Conservation (phyloP, 108 stramenopile species). For the Chaetoceros tenuissimus region DNA sequence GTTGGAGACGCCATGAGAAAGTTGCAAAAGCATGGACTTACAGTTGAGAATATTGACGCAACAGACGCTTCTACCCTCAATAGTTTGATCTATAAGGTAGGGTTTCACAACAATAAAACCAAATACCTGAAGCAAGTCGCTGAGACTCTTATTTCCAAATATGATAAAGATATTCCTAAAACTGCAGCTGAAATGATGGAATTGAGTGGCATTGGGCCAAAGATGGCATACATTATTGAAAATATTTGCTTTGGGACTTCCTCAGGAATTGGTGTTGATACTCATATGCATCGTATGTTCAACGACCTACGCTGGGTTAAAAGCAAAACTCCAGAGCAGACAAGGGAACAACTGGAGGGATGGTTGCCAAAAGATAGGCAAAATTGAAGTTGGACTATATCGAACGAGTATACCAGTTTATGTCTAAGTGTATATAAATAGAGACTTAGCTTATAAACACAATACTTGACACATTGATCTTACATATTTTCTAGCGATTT, state of each 20-base stretch:
- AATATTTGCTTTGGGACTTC: constrained; percentile 46
- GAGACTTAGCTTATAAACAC: too few relatives aligned
- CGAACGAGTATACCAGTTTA: too few relatives aligned
- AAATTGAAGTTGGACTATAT: too few relatives aligned
- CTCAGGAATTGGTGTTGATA: constrained; percentile 89
- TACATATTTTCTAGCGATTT: too few relatives aligned
- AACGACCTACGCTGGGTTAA: constrained; percentile 74
- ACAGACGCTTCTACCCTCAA: constrained; percentile 47
- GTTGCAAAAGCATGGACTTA: constrained; percentile 53
- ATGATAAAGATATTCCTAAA: constrained; percentile 71
- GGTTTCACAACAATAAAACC: constrained; percentile 92
- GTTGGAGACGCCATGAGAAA: constrained; percentile 66
- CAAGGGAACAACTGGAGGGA: constrained; percentile 70
- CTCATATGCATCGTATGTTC: constrained; percentile 91
- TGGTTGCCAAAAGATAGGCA: constrained; percentile 88
- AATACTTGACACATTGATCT: too few relatives aligned
- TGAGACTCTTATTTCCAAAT: constrained; percentile 47
- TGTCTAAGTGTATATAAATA: too few relatives aligned
- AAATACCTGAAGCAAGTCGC: constrained; percentile 69
- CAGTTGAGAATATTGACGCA: constrained; percentile 53
- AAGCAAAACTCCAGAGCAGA: constrained; percentile 75
- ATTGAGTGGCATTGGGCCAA: constrained; percentile 83
- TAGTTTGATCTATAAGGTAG: constrained; percentile 57
- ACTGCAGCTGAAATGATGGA: constrained; percentile 62
- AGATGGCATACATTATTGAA: constrained; percentile 87